These are phyloP conservation scores for Colletotrichum cereale DNA, from an alignment of 2,329 filamentous ascomycete species.

Conservation along the genomic window DNA sequence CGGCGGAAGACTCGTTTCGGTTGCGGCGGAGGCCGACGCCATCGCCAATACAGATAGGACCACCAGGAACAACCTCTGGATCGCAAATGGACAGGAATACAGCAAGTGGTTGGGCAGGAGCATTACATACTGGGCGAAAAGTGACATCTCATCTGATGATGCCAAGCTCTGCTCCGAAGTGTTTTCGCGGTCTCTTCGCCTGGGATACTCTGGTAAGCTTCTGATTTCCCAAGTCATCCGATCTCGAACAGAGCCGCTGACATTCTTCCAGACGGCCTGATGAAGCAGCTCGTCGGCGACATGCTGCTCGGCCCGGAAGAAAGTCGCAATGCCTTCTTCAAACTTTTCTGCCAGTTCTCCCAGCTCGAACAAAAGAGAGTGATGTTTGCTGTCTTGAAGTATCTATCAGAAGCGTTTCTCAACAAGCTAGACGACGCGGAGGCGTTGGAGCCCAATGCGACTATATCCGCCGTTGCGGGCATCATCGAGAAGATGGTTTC, in stretches of 20 bases:
- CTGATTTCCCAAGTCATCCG: background rate
- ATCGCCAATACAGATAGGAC: constrained; percentile 54
- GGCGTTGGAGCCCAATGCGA: constrained; percentile 41
- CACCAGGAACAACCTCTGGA: constrained; percentile 62
- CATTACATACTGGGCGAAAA: constrained; percentile 61
- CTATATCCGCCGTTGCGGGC: constrained; percentile 69
- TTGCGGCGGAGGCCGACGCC: constrained; percentile 68
- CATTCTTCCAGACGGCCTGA: constrained; percentile 54
- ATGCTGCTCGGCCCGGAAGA: constrained; percentile 52
- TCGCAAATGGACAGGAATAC: constrained; percentile 74
- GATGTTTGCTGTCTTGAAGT: constrained; percentile 54
- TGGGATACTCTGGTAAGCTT: constrained; percentile 78
- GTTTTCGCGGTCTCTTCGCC: constrained; percentile 70
- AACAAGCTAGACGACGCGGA: constrained; percentile 50
- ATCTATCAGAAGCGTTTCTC: constrained; percentile 61
- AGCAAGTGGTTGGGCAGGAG: constrained; percentile 78
- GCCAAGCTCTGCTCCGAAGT: constrained; percentile 60
- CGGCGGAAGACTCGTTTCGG: constrained; percentile 62
- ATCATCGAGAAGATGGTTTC: constrained; percentile 65
- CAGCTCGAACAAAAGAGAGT: constrained; percentile 59
- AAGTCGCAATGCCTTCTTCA: constrained; percentile 45
- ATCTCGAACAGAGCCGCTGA: constrained; percentile 31
- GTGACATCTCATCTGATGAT: constrained; percentile 48
- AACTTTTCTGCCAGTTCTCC: constrained; percentile 52
- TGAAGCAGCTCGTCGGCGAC: constrained; percentile 52